These are phyloP conservation scores for Barnettozyma californica DNA, from an alignment of 805 yeast genomes.

Conservation along the genomic window DNA sequence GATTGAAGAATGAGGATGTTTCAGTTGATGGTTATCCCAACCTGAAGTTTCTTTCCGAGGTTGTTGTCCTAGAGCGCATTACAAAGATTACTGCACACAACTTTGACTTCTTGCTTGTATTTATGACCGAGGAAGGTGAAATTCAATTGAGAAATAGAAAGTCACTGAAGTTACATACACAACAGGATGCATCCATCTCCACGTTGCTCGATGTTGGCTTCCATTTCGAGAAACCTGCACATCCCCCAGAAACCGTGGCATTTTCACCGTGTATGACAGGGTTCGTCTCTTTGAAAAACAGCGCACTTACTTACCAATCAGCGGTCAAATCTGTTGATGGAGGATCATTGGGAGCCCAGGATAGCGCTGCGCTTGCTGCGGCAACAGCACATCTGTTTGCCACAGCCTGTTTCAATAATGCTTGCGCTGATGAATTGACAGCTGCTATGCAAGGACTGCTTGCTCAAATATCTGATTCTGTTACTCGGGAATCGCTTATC, in stretches of 20 bases:
- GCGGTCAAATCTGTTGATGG: not conserved
- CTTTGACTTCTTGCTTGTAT: conserved; percentile 35
- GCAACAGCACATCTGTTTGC: conserved; percentile 66
- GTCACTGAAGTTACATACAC: conserved; percentile 20
- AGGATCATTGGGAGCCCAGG: conserved; percentile 10
- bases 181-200: conserved; percentile 31
- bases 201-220: conserved; percentile 53
- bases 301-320: conserved; percentile 13
- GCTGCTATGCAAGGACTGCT: conserved; percentile 49
- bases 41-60: conserved; percentile 18
- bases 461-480: conserved; percentile 20
- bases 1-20: conserved; percentile 15
- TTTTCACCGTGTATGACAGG: conserved; percentile 51
- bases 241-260: conserved; percentile 31
- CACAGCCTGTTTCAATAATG: conserved; percentile 60
- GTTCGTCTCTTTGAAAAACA: conserved; percentile 28
- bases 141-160: conserved; percentile 41
- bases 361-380: conserved; percentile 37
- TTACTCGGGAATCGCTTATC: conserved; percentile 30
- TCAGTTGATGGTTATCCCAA: conserved; percentile 19
- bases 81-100: conserved; percentile 31
- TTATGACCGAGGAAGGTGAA: conserved; percentile 38
- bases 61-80: conserved; percentile 20
- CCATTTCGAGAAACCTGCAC: conserved; percentile 34
- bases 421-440: conserved; percentile 65